Conservation (phyloP, 805 yeast genomes). For the Yamadazyma endophytica region DNA sequence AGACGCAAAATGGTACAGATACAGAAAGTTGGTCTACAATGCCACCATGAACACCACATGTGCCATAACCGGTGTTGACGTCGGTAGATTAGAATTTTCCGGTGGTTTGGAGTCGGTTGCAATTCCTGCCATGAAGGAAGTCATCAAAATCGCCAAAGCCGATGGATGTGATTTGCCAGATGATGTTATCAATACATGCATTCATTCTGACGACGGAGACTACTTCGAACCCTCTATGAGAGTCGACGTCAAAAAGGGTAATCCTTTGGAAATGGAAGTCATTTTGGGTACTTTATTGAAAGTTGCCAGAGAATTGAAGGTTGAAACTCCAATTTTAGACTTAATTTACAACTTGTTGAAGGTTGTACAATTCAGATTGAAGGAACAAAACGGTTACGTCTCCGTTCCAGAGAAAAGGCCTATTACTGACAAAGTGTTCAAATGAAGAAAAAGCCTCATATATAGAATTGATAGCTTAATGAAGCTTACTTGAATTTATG, state of each 20-base stretch:
- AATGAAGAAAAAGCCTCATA: too few species aligned
- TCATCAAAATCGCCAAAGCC: slow-evolving; percentile 60
- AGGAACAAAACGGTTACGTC: slow-evolving; percentile 49
- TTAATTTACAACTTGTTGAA: slow-evolving; percentile 56
- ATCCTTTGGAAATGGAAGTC: slow-evolving; percentile 36
- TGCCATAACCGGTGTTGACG: slow-evolving; percentile 30
- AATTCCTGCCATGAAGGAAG: slow-evolving; percentile 65
- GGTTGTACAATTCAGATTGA: slow-evolving; percentile 57
- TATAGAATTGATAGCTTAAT: too few species aligned
- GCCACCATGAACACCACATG: slow-evolving; percentile 32
- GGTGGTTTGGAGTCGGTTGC: slow-evolving; percentile 27
- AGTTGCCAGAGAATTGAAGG: slow-evolving; percentile 35
- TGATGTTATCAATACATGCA: slow-evolving; percentile 44
- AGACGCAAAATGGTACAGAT: slow-evolving; percentile 28
- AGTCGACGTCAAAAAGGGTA: slow-evolving; percentile 33
- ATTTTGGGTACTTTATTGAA: slow-evolving; percentile 37
- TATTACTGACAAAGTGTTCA: slow-evolving; percentile 6
- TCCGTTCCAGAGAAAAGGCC: slow-evolving; percentile 9
- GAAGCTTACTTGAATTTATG: too few species aligned
- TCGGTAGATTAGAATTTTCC: slow-evolving; percentile 31
- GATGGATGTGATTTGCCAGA: slow-evolving; percentile 57
- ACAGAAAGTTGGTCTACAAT: slow-evolving; percentile 38
- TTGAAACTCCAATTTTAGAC: slow-evolving; percentile 54
- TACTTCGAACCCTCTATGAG: slow-evolving; percentile 41
- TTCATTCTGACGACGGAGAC: slow-evolving; percentile 46